Conservation (phyloP, 352 stramenopile genomes). For the Pythium volutum region DNA sequence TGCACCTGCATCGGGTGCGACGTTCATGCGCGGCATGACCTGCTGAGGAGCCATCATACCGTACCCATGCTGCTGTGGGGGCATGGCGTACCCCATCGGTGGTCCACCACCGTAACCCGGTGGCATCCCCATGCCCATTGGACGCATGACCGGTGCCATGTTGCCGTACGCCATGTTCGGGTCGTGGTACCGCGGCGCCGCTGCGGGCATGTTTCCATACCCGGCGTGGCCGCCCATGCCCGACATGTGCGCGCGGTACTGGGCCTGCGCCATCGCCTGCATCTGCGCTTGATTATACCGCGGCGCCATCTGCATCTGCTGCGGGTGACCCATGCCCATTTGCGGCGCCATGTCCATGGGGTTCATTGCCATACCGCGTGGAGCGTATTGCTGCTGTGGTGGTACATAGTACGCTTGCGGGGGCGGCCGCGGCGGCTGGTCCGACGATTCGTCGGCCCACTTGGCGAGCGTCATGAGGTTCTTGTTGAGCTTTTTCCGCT, state of each 20-base stretch:
- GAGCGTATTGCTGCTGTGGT: slow-evolving; percentile 31
- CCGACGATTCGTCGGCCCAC: slow-evolving; percentile 81
- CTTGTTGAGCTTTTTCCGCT: slow-evolving; percentile 87
- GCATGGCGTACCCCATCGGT: slow-evolving; percentile 38
- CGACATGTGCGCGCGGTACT: slow-evolving; percentile 62
- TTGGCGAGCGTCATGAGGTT: slow-evolving; percentile 89
- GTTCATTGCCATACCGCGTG: slow-evolving; percentile 34
- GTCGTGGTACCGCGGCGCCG: slow-evolving; percentile 16
- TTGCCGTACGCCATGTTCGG: slow-evolving; percentile 20
- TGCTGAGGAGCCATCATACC: slow-evolving; percentile 46
- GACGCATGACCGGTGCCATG: slow-evolving; percentile 18
- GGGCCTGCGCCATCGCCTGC: slow-evolving; percentile 43
- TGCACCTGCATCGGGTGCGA: slow-evolving; percentile 2
- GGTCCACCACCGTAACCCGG: slow-evolving; percentile 34
- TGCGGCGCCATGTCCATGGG: slow-evolving; percentile 21
- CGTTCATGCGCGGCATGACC: slow-evolving; percentile 30
- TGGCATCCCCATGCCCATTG: slow-evolving; percentile 23
- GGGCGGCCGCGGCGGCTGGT: slow-evolving; percentile 53
- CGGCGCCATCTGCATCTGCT: slow-evolving; percentile 34
- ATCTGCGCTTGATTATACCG: slow-evolving; percentile 32
- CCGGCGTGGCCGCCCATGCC: slow-evolving; percentile 38
- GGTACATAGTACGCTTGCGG: slow-evolving; percentile 25
- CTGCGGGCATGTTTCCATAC: slow-evolving; percentile 14
- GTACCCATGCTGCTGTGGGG: background rate
- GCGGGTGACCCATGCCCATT: slow-evolving; percentile 30